These are phyloP conservation scores for Boletus rex-veris DNA, from an alignment of 768 basidiomycete species.

Conservation along the genomic window DNA sequence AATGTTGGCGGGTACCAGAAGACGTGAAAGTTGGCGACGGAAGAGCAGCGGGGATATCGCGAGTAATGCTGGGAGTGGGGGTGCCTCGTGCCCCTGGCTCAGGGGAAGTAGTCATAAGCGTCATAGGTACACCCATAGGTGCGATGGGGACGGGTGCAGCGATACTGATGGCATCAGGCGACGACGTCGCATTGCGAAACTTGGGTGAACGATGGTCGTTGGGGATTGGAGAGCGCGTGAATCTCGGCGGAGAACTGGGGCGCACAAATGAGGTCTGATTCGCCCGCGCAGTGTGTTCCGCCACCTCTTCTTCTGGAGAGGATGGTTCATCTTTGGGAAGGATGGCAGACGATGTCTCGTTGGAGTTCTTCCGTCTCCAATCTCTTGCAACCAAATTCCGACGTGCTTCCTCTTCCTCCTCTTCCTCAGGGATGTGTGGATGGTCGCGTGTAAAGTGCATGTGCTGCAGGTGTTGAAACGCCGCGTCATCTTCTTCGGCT, in stretches of 20 bases:
- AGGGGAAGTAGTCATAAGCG: constrained; percentile 24
- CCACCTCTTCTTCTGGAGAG: constrained; percentile 9
- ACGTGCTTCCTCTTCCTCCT: constrained; percentile 50
- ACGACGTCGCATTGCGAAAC: constrained; percentile 25
- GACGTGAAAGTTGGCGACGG: constrained; percentile 30
- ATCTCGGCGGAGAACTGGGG: constrained; percentile 15
- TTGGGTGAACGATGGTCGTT: constrained; percentile 20
- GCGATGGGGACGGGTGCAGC: constrained; percentile 23
- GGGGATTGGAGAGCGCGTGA: constrained; percentile 19
- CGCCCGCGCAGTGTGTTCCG: constrained; percentile 14
- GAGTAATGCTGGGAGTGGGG: constrained; percentile 21
- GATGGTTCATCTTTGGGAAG: constrained; percentile 18
- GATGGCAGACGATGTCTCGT: constrained; percentile 35
- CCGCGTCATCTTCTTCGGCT: constrained; percentile 52
- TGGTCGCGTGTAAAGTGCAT: constrained; percentile 44
- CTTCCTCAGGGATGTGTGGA: constrained; percentile 67
- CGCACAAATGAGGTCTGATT: constrained; percentile 14
- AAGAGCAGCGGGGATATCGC: constrained; percentile 29
- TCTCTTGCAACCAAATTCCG: constrained; percentile 23
- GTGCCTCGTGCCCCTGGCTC: constrained; percentile 20
- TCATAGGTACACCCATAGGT: constrained; percentile 14
- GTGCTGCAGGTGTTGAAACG: constrained; percentile 34
- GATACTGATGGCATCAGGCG: constrained; percentile 24
- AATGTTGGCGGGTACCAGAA: constrained; percentile 22
- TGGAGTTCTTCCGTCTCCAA: constrained; percentile 20